Conservation (phyloP, 2,329 filamentous ascomycete genomes). For the Colletotrichum sublineola region DNA sequence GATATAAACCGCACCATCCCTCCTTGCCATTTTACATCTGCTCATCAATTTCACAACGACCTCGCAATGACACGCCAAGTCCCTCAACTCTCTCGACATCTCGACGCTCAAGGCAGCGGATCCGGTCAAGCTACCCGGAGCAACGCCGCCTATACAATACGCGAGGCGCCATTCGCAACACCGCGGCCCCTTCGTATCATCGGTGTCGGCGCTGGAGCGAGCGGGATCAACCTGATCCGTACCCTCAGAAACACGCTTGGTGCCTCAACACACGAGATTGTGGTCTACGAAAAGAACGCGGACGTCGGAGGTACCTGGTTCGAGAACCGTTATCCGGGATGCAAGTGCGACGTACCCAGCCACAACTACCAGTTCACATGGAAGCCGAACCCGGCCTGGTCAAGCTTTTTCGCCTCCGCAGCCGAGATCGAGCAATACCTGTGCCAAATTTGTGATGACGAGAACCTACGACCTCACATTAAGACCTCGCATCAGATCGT, state of each 20-base stretch:
- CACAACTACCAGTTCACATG: slow-evolving; percentile 75
- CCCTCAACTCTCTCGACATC: slow-evolving; percentile 42
- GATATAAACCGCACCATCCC: slow-evolving; percentile 34
- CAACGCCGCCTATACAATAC: slow-evolving; percentile 32
- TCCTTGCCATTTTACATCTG: neutral
- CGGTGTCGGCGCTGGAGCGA: slow-evolving; percentile 41
- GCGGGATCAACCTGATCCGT: slow-evolving; percentile 50
- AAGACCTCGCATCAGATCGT: slow-evolving; percentile 58
- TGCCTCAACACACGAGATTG: slow-evolving; percentile 56
- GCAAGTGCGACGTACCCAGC: slow-evolving; percentile 68
- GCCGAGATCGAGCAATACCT: slow-evolving; percentile 70
- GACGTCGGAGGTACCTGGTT: slow-evolving; percentile 70
- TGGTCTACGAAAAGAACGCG: slow-evolving; percentile 69
- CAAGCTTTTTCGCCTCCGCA: slow-evolving; percentile 67
- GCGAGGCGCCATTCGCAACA: slow-evolving; percentile 38
- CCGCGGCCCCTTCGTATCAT: slow-evolving; percentile 40
- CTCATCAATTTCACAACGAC: neutral
- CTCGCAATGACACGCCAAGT: slow-evolving; percentile 40
- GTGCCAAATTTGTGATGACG: slow-evolving; percentile 60
- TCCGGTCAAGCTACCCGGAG: slow-evolving; percentile 24
- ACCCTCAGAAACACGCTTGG: slow-evolving; percentile 58
- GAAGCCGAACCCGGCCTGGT: slow-evolving; percentile 71
- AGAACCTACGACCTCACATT: slow-evolving; percentile 59
- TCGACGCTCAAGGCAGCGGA: slow-evolving; percentile 34
- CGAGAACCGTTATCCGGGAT: slow-evolving; percentile 71